Evolutionary conservation across 2,329 filamentous ascomycete species (phyloP).

Genomic region (Cordyceps pruinosa): DNA sequence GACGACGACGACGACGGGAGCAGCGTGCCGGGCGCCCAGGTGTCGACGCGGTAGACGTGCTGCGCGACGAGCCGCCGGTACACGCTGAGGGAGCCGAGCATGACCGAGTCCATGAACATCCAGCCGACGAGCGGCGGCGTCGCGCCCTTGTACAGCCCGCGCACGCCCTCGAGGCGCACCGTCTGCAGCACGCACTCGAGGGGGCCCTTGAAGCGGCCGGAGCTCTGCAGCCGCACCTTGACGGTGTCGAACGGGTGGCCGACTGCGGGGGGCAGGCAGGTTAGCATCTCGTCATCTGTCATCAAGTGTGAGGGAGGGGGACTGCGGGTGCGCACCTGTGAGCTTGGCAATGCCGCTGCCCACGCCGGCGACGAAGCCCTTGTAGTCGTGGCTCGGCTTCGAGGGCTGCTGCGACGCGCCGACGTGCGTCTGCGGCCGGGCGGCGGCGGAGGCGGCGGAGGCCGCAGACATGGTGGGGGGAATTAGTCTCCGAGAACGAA

Average conservation of each 20-base stretch:
- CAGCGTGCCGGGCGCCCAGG: slow-evolving; percentile 23
- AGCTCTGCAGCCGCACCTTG: slow-evolving; percentile 89
- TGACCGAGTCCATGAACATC: slow-evolving; percentile 94
- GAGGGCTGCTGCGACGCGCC: slow-evolving; percentile 25
- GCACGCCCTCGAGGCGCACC: slow-evolving; percentile 73
- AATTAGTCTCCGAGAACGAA: neutral
- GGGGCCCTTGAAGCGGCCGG: slow-evolving; percentile 74
- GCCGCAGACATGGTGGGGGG: neutral
- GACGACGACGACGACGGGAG: neutral
- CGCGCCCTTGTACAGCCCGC: slow-evolving; percentile 88
- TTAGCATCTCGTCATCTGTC: neutral
- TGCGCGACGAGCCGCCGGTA: slow-evolving; percentile 81
- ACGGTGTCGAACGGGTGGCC: slow-evolving; percentile 86
- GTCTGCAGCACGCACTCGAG: slow-evolving; percentile 81
- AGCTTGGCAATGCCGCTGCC: slow-evolving; percentile 92
- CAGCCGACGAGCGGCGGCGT: slow-evolving; percentile 88
- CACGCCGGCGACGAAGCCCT: slow-evolving; percentile 94
- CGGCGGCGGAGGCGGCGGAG: neutral
- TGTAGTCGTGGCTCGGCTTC: slow-evolving; percentile 54
- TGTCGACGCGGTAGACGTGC: slow-evolving; percentile 60
- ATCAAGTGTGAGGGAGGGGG: neutral
- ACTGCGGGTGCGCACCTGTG: slow-evolving; percentile 46
- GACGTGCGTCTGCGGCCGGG: neutral
- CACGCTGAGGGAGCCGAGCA: slow-evolving; percentile 86
- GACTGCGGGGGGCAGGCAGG: slow-evolving; percentile 30